These are phyloP conservation scores for Sugiyamaella xylanicola DNA, from an alignment of 1,139 yeast genomes.

Conservation along the genomic window DNA sequence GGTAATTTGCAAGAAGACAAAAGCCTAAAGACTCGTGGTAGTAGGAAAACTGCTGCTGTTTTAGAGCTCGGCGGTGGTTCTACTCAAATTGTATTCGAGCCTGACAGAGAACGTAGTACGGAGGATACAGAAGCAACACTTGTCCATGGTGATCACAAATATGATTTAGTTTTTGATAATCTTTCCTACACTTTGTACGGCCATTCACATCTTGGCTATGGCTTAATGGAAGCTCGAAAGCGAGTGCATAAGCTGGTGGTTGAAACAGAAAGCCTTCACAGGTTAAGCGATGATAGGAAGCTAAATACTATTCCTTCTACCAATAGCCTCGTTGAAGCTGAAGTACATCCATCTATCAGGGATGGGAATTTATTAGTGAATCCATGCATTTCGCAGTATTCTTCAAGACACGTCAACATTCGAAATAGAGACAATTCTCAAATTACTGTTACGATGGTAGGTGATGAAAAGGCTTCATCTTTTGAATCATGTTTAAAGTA, in stretches of 20 bases:
- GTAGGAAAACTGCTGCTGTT: slow-evolving; percentile 71
- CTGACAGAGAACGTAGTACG: slow-evolving; percentile 48
- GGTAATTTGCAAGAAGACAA: slow-evolving; percentile 76
- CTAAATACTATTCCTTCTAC: slow-evolving; percentile 3
- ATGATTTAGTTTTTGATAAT: slow-evolving; percentile 71
- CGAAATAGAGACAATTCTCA: slow-evolving; percentile 21
- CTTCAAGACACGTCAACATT: slow-evolving; percentile 45
- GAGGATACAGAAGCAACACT: slow-evolving; percentile 51
- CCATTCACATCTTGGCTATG: slow-evolving; percentile 88
- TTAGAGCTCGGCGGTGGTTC: slow-evolving; percentile 96
- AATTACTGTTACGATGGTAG: slow-evolving; percentile 64
- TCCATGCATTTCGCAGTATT: slow-evolving; percentile 82
- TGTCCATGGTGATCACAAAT: slow-evolving; percentile 84
- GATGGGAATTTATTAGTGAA: slow-evolving; percentile 47
- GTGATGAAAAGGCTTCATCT: slow-evolving; percentile 54
- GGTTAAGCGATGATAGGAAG: neutral
- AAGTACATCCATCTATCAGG: slow-evolving; percentile 12
- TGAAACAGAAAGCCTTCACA: slow-evolving; percentile 2
- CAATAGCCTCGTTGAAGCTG: slow-evolving; percentile 6
- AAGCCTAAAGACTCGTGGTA: slow-evolving; percentile 39
- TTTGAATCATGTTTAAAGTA: slow-evolving; percentile 74
- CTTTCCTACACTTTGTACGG: slow-evolving; percentile 76
- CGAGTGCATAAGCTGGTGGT: slow-evolving; percentile 58
- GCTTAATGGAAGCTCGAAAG: slow-evolving; percentile 89
- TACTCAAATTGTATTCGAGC: slow-evolving; percentile 95